Conservation (phyloP, 495 filamentous ascomycete genomes). For the Penicillium cataractarum region DNA sequence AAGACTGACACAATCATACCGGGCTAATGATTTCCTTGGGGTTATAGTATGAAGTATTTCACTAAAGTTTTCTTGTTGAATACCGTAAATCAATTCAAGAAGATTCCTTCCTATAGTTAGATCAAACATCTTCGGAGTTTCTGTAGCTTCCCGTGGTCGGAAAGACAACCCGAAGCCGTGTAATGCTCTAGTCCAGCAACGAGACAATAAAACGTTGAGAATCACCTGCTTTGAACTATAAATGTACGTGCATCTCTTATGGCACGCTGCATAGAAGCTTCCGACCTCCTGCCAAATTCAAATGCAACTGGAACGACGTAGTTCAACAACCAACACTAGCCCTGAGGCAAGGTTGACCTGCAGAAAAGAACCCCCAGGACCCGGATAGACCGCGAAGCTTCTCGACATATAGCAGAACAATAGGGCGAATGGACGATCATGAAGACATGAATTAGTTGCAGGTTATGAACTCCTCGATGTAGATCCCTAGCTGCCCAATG, state of each 20-base stretch:
- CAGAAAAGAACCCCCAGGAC: not conserved
- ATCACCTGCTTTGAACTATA: not conserved
- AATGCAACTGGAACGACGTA: constrained; percentile 1
- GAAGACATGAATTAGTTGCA: not conserved
- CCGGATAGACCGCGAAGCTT: not conserved
- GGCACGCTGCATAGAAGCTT: constrained; percentile 4
- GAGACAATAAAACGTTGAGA: not conserved
- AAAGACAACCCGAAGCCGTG: not conserved
- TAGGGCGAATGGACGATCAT: not conserved
- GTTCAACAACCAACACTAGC: not conserved
- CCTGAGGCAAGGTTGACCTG: not conserved
- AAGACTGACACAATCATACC: too few species aligned
- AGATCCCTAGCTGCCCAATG: not conserved
- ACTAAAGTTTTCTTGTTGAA: not conserved
- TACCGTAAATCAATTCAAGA: not conserved
- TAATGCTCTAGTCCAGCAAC: not conserved
- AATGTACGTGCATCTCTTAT: not conserved
- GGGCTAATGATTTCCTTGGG: not conserved
- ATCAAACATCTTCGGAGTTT: not conserved
- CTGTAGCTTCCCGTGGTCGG: constrained; percentile 7
- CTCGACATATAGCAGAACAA: not conserved
- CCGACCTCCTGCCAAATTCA: constrained; percentile 1
- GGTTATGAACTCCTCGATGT: not conserved
- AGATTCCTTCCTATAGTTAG: not conserved
- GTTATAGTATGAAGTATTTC: too few species aligned